Percentiles rank a stretch among this genome's conserved stretches.
phyloP scores from a whole-genome alignment of 768 basidiomycete species.

The Auricularia sp. region DNA sequence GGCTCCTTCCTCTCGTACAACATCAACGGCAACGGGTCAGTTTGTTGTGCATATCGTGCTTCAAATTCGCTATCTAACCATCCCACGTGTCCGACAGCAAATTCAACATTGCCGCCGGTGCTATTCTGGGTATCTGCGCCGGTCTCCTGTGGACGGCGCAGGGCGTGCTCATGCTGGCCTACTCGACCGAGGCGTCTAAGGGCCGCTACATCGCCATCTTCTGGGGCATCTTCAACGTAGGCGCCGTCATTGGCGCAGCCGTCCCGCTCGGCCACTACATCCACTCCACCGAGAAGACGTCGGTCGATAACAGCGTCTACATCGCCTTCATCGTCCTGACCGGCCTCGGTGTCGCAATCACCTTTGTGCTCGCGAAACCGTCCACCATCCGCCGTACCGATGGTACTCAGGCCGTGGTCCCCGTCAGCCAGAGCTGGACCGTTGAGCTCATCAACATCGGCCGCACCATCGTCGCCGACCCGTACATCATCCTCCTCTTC shows the following conservation, averaged over 20 bases:
- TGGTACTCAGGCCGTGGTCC: conserved; percentile 28
- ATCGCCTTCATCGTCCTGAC: conserved; percentile 39
- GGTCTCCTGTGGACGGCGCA: conserved; percentile 46
- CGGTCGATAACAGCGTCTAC: conserved; percentile 31
- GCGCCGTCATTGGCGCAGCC: conserved; percentile 64
- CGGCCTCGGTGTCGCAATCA: conserved; percentile 29
- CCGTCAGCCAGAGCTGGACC: conserved; percentile 68
- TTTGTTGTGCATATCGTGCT: neutral
- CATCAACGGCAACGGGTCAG: conserved; percentile 5
- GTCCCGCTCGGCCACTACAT: conserved; percentile 68
- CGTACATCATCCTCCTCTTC: conserved; percentile 65
- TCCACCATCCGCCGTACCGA: conserved; percentile 29
- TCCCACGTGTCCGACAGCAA: conserved; percentile 28
- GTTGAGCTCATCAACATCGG: conserved; percentile 62
- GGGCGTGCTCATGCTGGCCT: conserved; percentile 45
- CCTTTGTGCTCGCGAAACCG: conserved; percentile 29
- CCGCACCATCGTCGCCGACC: conserved; percentile 58
- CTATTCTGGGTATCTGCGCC: conserved; percentile 40
- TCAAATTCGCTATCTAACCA: conserved; percentile 6
- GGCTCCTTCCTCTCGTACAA: conserved; percentile 34
- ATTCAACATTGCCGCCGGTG: conserved; percentile 42
- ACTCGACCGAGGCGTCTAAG: conserved; percentile 48
- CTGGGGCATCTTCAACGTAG: conserved; percentile 41
- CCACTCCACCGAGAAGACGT: conserved; percentile 26
- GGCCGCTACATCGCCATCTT: conserved; percentile 42